Conservation (phyloP, 441 rosid species). For the Flueggea neowawraea region DNA sequence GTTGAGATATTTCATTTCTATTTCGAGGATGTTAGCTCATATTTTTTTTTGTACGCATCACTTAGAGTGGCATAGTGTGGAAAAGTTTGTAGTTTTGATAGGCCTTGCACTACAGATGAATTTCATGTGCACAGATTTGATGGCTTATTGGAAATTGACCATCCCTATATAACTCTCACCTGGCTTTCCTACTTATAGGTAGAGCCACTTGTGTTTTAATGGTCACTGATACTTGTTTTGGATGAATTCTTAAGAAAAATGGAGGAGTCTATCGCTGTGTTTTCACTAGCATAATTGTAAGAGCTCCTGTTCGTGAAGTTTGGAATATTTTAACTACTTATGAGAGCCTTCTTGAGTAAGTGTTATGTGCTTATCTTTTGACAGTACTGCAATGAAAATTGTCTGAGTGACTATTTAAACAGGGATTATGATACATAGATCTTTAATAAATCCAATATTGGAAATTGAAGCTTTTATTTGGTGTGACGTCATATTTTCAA, state of each 20-base stretch:
- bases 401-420: neutral
- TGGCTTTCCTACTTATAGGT: constrained; percentile 16
- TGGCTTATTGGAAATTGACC: constrained; percentile 73
- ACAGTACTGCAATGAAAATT: neutral
- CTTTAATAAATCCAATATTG: neutral
- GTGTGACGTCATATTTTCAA: too few species aligned
- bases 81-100: constrained; percentile 75
- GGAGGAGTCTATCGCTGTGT: constrained; percentile 98
- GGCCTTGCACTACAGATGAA: constrained; percentile 84
- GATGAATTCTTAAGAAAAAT: constrained; percentile 66
- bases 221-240: constrained; percentile 29
- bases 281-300: constrained; percentile 90
- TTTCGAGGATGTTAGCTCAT: too few species aligned
- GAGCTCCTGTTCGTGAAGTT: constrained; percentile 89
- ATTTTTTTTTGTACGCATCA: too few species aligned
- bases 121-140: constrained; percentile 97
- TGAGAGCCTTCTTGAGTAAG: constrained; percentile 96
- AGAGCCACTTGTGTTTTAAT: constrained; percentile 17
- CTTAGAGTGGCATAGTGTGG: too few species aligned
- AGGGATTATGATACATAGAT: neutral
- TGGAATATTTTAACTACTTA: constrained; percentile 94
- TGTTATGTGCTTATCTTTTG: constrained; percentile 9
- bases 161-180: constrained; percentile 22
- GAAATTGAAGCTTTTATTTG: too few species aligned
- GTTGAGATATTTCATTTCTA: too few species aligned